Evolutionary conservation across 257 asterid genomes (phyloP).

Genomic region (Gentiana macrophylla): DNA sequence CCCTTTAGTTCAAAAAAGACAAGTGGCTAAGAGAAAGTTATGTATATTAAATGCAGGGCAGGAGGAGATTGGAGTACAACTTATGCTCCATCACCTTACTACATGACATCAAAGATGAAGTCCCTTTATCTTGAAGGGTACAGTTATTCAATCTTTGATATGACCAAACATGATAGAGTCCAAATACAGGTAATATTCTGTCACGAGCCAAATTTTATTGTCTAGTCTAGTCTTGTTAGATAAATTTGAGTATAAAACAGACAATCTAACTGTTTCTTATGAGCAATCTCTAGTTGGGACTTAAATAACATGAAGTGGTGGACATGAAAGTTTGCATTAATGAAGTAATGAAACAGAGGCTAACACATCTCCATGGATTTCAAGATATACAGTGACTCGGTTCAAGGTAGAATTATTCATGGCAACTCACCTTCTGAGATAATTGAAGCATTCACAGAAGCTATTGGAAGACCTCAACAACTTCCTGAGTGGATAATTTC

Average conservation of each 20-base stretch:
- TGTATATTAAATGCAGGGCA: conserved; percentile 45
- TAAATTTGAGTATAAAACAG: no score
- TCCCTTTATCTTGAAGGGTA: conserved; percentile 89
- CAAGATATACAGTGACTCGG: conserved; percentile 62
- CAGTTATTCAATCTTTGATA: conserved; percentile 78
- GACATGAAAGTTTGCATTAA: no score
- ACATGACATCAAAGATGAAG: conserved; percentile 86
- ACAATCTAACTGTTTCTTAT: no score
- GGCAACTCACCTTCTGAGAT: conserved; percentile 86
- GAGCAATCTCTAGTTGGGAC: no score
- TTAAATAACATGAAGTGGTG: no score
- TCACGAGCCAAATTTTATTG: no score
- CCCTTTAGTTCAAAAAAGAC: no score
- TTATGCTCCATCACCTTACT: conserved; percentile 92
- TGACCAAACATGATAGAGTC: conserved; percentile 61
- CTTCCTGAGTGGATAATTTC: conserved; percentile 96
- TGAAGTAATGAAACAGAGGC: no score
- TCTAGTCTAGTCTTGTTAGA: no score
- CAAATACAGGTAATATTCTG: conserved; percentile 59
- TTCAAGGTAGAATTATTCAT: conserved; percentile 66
- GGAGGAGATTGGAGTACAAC: conserved; percentile 96
- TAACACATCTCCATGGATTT: no score
- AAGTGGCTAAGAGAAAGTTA: conserved; percentile 2
- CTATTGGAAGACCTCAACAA: conserved; percentile 69
- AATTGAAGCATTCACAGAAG: conserved; percentile 65